Evolutionary conservation across 2,329 filamentous ascomycete genomes (phyloP), one percentile per base, ranked within the genome.

Genomic region (Davidsoniella australis): DNA sequence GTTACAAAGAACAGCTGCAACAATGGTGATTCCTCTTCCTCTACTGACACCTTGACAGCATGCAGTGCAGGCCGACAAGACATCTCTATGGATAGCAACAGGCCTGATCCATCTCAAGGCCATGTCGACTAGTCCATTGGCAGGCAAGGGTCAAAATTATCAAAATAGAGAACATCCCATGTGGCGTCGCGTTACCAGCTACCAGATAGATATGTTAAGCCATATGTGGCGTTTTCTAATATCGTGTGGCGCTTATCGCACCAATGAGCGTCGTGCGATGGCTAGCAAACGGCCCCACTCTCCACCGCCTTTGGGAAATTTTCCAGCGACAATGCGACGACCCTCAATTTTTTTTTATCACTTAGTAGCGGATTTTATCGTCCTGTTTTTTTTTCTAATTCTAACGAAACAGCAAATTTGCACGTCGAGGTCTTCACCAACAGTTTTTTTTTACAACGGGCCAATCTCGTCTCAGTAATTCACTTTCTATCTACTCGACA

Each of bases 271-370:
- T 20, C 5, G 16, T 12, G 29, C 18, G 41, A 48, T 47, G 37
- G 33, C 47, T 41, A 39, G 39, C 23, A 20, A 40, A 18, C 26
- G 47, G 50, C 47, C 50, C 50, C 50, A 52, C 50, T 52, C 39
- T 52, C 50, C 46, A 52, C 47, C 42, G 50, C 46, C 46, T 49
- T 44, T 17, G 42, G 41, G 50, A 47, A 51, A 51, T 41, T 45
- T 51, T 51, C 50, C 41, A 49, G 47, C 39, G 23, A 45, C 33
- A 36, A 7, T 49, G 50, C 47, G 50, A 52, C 50, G 41, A 12
- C 42, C 12, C 36, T 50, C 39, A 43, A 24, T 41, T n/a, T 26
- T 42, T 17, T 46, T 38, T 12, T 37, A 47, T 16, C 29, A 33
- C 12, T 9, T 33, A 33, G 29, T 33, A 23, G 20, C 12, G 36